These are phyloP conservation scores for Peronospora farinosa DNA, from an alignment of 352 stramenopile species.

Conservation along the genomic window DNA sequence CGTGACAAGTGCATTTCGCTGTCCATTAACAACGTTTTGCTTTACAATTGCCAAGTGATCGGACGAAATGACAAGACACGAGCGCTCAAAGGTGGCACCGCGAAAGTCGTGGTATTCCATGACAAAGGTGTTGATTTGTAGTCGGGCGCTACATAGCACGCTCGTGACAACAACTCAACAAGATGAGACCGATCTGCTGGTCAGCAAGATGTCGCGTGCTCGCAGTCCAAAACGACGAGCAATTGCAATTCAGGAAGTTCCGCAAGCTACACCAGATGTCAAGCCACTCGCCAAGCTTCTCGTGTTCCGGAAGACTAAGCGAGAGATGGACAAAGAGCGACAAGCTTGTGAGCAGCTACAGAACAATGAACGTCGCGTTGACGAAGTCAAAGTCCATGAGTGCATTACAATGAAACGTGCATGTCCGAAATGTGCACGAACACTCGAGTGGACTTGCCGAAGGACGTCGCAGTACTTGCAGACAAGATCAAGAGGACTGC, in stretches of 20 bases:
- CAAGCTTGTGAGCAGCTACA: constrained; percentile 13
- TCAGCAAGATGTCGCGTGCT: constrained; percentile 14
- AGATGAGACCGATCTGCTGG: constrained; percentile 22
- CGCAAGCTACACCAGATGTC: constrained; percentile 3
- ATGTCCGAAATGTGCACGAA: constrained; percentile 18
- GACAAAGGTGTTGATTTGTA: constrained; percentile 30
- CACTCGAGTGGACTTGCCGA: constrained; percentile 21
- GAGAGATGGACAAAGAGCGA: constrained; percentile 44
- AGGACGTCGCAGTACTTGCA: constrained; percentile 9
- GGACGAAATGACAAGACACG: constrained; percentile 17
- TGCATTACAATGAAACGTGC: background rate
- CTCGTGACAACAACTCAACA: constrained; percentile 34
- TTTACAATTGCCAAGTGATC: constrained; percentile 9
- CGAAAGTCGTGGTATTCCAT: constrained; percentile 29
- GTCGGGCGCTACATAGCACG: constrained; percentile 30
- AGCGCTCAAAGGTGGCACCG: constrained; percentile 39
- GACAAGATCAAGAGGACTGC: constrained; percentile 13
- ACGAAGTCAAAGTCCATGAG: constrained; percentile 1
- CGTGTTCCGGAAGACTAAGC: constrained; percentile 52
- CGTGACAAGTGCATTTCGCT: background rate
- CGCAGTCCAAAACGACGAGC: constrained; percentile 5
- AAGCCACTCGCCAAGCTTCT: constrained; percentile 31
- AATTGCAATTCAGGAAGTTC: constrained; percentile 5
- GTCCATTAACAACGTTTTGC: constrained; percentile 1
- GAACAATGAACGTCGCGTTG: constrained; percentile 16